Evolutionary conservation across 1,139 yeast genomes (phyloP).

Genomic region (Blastobotrys malaysiensis): DNA sequence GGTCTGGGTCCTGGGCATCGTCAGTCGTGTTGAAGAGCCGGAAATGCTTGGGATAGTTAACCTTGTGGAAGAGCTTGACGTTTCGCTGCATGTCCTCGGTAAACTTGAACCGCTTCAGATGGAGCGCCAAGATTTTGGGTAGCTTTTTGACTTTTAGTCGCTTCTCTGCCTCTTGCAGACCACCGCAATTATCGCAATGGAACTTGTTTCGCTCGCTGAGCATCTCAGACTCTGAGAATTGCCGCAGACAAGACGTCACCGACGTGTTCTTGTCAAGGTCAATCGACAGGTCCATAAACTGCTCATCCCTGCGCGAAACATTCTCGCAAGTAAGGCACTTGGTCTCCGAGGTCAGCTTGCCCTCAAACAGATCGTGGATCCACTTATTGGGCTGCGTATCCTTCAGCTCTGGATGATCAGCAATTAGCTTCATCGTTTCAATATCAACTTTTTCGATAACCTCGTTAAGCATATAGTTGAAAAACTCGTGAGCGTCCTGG

Average conservation of each 20-base stretch:
- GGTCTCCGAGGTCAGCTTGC: constrained; percentile 78
- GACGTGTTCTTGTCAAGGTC: constrained; percentile 77
- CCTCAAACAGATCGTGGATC: constrained; percentile 76
- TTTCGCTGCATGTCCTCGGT: constrained; percentile 76
- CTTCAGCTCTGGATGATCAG: constrained; percentile 28
- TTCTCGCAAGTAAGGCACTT: constrained; percentile 88
- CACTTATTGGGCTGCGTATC: constrained; percentile 36
- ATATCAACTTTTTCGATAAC: constrained; percentile 63
- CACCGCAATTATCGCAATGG: constrained; percentile 85
- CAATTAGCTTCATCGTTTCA: constrained; percentile 10
- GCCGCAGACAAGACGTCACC: constrained; percentile 67
- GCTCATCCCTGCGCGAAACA: constrained; percentile 78
- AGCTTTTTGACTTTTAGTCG: constrained; percentile 75
- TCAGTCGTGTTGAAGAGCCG: constrained; percentile 72
- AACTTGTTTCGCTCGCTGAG: constrained; percentile 84
- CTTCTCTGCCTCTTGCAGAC: constrained; percentile 91
- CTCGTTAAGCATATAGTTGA: constrained; percentile 78
- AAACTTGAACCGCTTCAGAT: constrained; percentile 86
- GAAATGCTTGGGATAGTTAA: constrained; percentile 70
- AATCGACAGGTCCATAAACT: constrained; percentile 77
- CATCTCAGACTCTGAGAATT: constrained; percentile 81
- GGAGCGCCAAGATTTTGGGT: constrained; percentile 76
- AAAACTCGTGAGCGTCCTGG: constrained; percentile 96
- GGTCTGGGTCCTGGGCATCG: constrained; percentile 44
- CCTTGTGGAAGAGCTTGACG: constrained; percentile 81